These are phyloP conservation scores for Hypoxylon subgilvum DNA, from an alignment of 495 filamentous ascomycete genomes.

Conservation along the genomic window DNA sequence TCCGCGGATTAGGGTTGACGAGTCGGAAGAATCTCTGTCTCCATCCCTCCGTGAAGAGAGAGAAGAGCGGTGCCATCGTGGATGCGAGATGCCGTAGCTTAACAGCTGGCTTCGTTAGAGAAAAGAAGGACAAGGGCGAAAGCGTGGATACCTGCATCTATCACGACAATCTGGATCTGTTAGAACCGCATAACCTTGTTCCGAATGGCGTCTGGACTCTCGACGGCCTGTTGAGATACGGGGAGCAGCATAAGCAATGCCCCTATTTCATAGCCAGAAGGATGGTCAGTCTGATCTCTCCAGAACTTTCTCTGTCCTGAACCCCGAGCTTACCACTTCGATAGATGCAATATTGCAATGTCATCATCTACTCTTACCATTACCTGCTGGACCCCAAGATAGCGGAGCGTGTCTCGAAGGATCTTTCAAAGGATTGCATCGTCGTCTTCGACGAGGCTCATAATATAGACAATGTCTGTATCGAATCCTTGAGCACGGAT, in stretches of 20 bases:
- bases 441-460: constrained; percentile 99
- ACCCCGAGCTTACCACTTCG: constrained; percentile 8
- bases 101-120: constrained; percentile 94
- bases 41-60: constrained; percentile 90
- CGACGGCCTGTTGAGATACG: constrained; percentile 84
- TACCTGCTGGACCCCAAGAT: constrained; percentile 98
- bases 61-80: constrained; percentile 92
- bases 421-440: constrained; percentile 97
- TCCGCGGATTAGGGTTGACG: constrained; percentile 87
- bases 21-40: constrained; percentile 97
- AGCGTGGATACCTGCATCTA: constrained; percentile 93
- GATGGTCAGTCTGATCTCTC: constrained; percentile 68
- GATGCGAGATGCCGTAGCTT: constrained; percentile 94
- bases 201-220: constrained; percentile 95
- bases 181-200: constrained; percentile 92
- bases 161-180: constrained; percentile 94
- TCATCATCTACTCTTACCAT: constrained; percentile 99
- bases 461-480: constrained; percentile 99
- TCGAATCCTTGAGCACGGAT: constrained; percentile 95
- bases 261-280: constrained; percentile 94
- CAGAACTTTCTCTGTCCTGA: background rate
- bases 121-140: constrained; percentile 93
- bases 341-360: constrained; percentile 96
- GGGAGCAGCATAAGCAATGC: constrained; percentile 94
- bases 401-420: constrained; percentile 92